Evolutionary conservation across 78 protist genomes (phyloP).

Genomic region (Dictyostelium citrinum): DNA sequence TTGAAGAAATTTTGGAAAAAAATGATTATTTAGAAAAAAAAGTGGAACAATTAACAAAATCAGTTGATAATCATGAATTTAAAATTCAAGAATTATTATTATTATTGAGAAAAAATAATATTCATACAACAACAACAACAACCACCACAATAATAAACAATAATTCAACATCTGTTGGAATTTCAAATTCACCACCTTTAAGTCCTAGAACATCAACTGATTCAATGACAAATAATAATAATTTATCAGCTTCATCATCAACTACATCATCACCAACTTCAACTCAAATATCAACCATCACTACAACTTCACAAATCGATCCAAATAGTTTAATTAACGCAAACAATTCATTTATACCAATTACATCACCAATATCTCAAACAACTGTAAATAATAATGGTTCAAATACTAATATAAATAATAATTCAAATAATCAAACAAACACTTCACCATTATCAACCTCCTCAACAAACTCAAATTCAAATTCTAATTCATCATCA

Average conservation of each 20-base stretch:
- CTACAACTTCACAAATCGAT: not conserved
- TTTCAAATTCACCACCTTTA: not conserved
- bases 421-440: too few species aligned
- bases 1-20: not conserved
- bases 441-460: not conserved
- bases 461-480: not conserved
- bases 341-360: not conserved
- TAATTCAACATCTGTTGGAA: not conserved
- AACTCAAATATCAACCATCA: not conserved
- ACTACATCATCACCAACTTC: not conserved
- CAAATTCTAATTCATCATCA: not conserved
- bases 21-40: not conserved
- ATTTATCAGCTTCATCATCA: not conserved
- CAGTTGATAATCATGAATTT: not conserved
- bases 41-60: not conserved
- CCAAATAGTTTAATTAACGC: not conserved
- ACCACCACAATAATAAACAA: too few species aligned
- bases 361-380: not conserved
- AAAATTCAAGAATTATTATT: conserved; percentile 11
- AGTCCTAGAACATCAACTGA: not conserved
- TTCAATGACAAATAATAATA: not conserved
- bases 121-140: not conserved
- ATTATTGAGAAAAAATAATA: not conserved
- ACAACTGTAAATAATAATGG: not conserved
- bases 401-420: not conserved